phyloP scores from a whole-genome alignment of 169 alveolate species.

The Pseudocohnilembus persalinus region DNA sequence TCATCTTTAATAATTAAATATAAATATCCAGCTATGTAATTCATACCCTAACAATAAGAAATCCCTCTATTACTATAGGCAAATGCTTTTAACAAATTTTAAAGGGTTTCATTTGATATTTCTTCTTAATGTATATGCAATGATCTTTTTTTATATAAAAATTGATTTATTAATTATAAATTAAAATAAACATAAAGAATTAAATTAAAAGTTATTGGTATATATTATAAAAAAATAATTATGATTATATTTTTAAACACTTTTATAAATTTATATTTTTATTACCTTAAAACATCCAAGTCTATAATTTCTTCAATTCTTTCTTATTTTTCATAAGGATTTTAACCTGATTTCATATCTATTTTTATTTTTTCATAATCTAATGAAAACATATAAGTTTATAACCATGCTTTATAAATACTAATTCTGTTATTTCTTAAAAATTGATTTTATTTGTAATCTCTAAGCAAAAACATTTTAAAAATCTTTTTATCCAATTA shows the following conservation, averaged over 20 bases:
- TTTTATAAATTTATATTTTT: neutral
- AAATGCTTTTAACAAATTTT: conserved; percentile 39
- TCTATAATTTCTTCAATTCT: conserved; percentile 43
- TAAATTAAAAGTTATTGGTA: too few species aligned
- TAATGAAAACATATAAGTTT: conserved; percentile 1
- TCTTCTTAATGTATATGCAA: conserved; percentile 34
- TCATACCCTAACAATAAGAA: conserved; percentile 52
- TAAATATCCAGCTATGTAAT: conserved; percentile 46
- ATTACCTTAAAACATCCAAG: conserved; percentile 36
- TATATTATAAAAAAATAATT: too few species aligned
- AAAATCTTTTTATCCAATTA: conserved; percentile 20
- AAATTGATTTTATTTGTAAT: neutral
- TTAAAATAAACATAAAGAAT: too few species aligned
- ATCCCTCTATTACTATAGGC: conserved; percentile 35
- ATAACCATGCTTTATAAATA: conserved; percentile 5
- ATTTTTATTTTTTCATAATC: conserved; percentile 37
- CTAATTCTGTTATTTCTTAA: conserved; percentile 13
- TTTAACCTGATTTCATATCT: conserved; percentile 12
- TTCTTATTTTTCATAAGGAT: neutral
- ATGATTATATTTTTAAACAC: neutral
- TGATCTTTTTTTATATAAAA: conserved; percentile 25
- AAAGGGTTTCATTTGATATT: conserved; percentile 12
- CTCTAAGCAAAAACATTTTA: conserved; percentile 29
- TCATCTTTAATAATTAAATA: conserved; percentile 35
- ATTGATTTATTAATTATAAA: neutral